Evolutionary conservation across 1,139 yeast species (phyloP).

Genomic region (Eremothecium coryli): DNA sequence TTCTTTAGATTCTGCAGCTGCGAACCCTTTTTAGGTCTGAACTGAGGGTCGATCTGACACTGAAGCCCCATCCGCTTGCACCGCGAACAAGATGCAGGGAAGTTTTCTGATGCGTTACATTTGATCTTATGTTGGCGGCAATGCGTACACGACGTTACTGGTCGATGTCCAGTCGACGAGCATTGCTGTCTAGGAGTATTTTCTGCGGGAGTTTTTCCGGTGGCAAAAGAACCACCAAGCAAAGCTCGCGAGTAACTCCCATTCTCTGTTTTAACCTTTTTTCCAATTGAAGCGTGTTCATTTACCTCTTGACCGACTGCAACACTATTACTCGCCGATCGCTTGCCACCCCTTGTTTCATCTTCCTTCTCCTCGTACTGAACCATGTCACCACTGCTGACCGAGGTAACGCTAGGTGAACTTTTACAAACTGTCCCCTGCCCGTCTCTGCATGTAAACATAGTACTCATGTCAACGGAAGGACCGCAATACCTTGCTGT

Average conservation of each 20-base stretch:
- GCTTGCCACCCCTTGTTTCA: too few relatives aligned
- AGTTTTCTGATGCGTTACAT: conserved; percentile 81
- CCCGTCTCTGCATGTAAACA: too few relatives aligned
- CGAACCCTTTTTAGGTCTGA: conserved; percentile 84
- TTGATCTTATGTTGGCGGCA: conserved; percentile 92
- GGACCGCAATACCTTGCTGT: too few relatives aligned
- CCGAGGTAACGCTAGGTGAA: too few relatives aligned
- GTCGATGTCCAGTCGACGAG: conserved; percentile 50
- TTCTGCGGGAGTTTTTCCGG: conserved; percentile 3
- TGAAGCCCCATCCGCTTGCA: conserved; percentile 71
- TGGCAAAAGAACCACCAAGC: too few relatives aligned
- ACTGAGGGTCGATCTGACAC: conserved; percentile 87
- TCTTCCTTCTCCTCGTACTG: too few relatives aligned
- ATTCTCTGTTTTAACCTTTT: background rate
- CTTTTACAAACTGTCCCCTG: too few relatives aligned
- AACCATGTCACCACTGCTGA: too few relatives aligned
- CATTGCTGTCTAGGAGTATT: conserved; percentile 1
- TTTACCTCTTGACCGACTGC: background rate
- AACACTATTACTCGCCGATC: background rate
- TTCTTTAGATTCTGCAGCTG: conserved; percentile 77
- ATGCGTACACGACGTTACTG: conserved; percentile 87
- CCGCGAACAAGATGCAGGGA: conserved; percentile 74
- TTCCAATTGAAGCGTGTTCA: background rate
- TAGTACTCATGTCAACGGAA: too few relatives aligned
- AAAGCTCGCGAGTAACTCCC: background rate